Evolutionary conservation across 2,329 filamentous ascomycete species (phyloP).

Genomic region (Corynespora cassiicola): DNA sequence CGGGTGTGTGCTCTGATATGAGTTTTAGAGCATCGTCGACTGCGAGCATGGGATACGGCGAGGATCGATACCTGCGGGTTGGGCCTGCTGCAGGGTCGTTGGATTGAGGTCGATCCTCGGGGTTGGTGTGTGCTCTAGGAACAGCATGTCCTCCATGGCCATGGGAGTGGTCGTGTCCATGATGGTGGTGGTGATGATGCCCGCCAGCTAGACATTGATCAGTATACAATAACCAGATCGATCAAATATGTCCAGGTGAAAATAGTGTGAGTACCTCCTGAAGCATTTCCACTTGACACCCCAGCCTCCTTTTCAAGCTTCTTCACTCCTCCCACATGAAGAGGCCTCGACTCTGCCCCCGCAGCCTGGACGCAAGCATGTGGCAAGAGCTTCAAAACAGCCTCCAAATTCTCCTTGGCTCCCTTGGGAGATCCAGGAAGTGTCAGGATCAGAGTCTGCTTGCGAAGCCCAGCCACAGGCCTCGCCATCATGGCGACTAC

Average conservation of each 20-base stretch:
- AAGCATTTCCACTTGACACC: slow-evolving; percentile 22
- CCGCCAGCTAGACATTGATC: slow-evolving; percentile 29
- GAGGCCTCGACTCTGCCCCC: slow-evolving; percentile 77
- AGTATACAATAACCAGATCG: slow-evolving; percentile 1
- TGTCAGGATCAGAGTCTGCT: slow-evolving; percentile 83
- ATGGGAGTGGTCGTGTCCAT: slow-evolving; percentile 66
- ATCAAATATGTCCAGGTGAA: not conserved
- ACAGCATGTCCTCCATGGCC: slow-evolving; percentile 59
- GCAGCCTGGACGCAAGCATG: slow-evolving; percentile 93
- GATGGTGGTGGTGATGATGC: slow-evolving; percentile 54
- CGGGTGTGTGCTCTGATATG: slow-evolving; percentile 76
- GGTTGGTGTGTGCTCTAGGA: slow-evolving; percentile 73
- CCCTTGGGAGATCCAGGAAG: slow-evolving; percentile 95
- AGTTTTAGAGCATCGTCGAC: slow-evolving; percentile 80
- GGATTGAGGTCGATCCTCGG: slow-evolving; percentile 62
- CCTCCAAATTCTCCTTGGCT: slow-evolving; percentile 89
- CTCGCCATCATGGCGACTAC: slow-evolving; percentile 95
- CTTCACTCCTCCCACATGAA: slow-evolving; percentile 82
- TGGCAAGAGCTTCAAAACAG: slow-evolving; percentile 86
- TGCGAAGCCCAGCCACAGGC: slow-evolving; percentile 86
- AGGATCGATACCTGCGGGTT: slow-evolving; percentile 77
- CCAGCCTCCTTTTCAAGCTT: slow-evolving; percentile 86
- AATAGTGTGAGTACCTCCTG: slow-evolving; percentile 19
- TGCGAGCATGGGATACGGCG: slow-evolving; percentile 89
- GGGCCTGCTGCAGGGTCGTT: slow-evolving; percentile 67